A percentile compares a stretch with the other conserved stretches of the same genome.
Conservation (phyloP, 257 asterid genomes). For the Solanum stenotomum region DNA sequence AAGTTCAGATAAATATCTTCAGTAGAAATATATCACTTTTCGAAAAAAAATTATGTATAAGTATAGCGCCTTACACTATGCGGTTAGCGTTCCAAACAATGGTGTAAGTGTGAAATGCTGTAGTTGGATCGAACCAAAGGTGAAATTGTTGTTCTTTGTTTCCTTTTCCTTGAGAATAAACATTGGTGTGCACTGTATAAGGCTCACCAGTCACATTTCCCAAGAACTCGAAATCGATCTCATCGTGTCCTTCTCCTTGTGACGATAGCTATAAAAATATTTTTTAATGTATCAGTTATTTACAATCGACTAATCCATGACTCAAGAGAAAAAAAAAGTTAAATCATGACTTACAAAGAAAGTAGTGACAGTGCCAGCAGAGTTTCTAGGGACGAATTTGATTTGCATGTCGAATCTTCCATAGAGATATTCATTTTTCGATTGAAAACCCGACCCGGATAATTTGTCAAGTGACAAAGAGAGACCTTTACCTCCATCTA, state of each 20-base stretch:
- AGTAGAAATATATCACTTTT: too few species aligned
- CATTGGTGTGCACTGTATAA: conserved; percentile 49
- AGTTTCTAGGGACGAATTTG: conserved; percentile 51
- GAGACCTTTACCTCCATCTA: conserved; percentile 31
- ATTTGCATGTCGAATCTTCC: conserved; percentile 53
- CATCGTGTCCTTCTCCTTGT: conserved; percentile 41
- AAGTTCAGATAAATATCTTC: too few species aligned
- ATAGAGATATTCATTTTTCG: conserved; percentile 30
- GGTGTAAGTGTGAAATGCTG: conserved; percentile 51
- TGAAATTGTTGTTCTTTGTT: conserved; percentile 53
- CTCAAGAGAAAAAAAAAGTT: not conserved
- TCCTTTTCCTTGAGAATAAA: conserved; percentile 38
- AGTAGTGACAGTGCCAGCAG: conserved; percentile 75
- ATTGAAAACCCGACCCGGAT: conserved; percentile 61
- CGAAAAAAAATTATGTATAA: too few species aligned
- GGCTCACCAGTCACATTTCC: conserved; percentile 50
- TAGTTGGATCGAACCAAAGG: conserved; percentile 57
- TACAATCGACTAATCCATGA: not conserved
- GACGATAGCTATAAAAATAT: conserved; percentile 30
- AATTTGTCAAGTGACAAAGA: conserved; percentile 43
- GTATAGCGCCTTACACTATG: conserved; percentile 29
- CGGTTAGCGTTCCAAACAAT: conserved; percentile 46
- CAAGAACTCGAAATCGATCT: conserved; percentile 57
- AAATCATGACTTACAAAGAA: conserved; percentile 31
- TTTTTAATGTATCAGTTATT: not conserved